Base-by-base conservation (phyloP, 1,284 basidiomycete genomes). In the Cystobasidiaceae sp. region DNA sequence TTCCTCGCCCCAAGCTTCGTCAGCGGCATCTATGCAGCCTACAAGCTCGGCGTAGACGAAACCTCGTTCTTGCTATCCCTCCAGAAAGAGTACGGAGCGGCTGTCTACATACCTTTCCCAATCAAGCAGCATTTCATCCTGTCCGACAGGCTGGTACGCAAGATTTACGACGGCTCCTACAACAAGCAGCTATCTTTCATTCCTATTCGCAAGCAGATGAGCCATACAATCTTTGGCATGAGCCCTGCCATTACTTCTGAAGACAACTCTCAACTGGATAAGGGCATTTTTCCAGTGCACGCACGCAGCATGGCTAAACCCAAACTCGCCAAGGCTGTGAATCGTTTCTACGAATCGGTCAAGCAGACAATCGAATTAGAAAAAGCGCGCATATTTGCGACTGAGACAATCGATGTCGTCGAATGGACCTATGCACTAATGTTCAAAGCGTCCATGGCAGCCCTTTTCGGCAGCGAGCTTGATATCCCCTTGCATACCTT, bases 71-170 rank as follows among this genome's bases (percentile, higher is more conserved):
- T 71, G 23, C 39, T 51, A 4, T 7, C 13, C 3, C 60, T 69
- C 4, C 56, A 49, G 21, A 19, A 44, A 17, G 25, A 43, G 4
- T 71, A 68, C 17, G 67, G 68, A 0, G 25, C 43, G 0, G 39
- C 56, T 17, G 68, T 70, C 3, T 72, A 67, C 34, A 33, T 72
- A n/a, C 68, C 70, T 3, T 72, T 68, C 62, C 71, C 71, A 7
- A 28, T 72, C 33, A 6, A 39, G 27, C 67, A 69, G 44, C 68
- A 69, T 28, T 51, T 72, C n/a, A 59, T 71, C 2, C 17, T 60
- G 5, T 52, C 59, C 13, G 45, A 59, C 7, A 41, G 48, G 19
- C 46, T 57, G 0, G 64, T 71, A n/a, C 23, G 57, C 4, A 45
- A 57, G 3, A 63, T 70, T 1, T 72, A 71, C 43, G 32, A 37